Conservation (phyloP, 2,329 filamentous ascomycete genomes). For the Colletotrichum spaethianum region DNA sequence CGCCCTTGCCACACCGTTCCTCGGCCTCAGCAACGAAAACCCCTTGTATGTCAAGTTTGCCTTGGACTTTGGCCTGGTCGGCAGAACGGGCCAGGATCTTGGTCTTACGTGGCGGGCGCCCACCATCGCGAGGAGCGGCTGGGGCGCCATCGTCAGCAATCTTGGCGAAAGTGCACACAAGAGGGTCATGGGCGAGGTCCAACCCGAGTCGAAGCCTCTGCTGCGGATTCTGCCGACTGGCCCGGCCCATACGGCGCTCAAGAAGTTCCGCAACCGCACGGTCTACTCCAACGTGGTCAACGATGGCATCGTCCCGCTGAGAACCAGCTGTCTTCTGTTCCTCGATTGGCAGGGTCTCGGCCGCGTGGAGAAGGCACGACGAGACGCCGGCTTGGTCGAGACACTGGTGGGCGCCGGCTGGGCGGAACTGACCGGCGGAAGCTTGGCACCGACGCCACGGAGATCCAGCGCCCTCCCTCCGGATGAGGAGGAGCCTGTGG, state of each 20-base stretch:
- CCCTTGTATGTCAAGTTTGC: slow-evolving; percentile 98
- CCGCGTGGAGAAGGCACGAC: slow-evolving; percentile 91
- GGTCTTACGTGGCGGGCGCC: slow-evolving; percentile 95
- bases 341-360: slow-evolving; percentile 96
- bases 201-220: slow-evolving; percentile 89
- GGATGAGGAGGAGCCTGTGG: slow-evolving; percentile 40
- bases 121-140: slow-evolving; percentile 86
- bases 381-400: slow-evolving; percentile 92
- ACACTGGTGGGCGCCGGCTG: slow-evolving; percentile 95
- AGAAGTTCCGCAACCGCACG: slow-evolving; percentile 91
- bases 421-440: slow-evolving; percentile 89
- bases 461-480: slow-evolving; percentile 60
- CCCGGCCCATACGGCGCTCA: slow-evolving; percentile 87
- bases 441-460: slow-evolving; percentile 62
- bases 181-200: slow-evolving; percentile 69
- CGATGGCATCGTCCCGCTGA: slow-evolving; percentile 93
- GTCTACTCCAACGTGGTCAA: slow-evolving; percentile 98
- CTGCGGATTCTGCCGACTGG: slow-evolving; percentile 91
- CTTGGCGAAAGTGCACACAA: slow-evolving; percentile 78
- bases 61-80: slow-evolving; percentile 94
- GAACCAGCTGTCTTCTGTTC: slow-evolving; percentile 96
- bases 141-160: slow-evolving; percentile 88
- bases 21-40: slow-evolving; percentile 97
- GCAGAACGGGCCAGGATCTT: slow-evolving; percentile 95
- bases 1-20: slow-evolving; percentile 86